Evolutionary conservation across 208 protist species (phyloP), one percentile per base, ranked within the genome.

Genomic region (Wallacemonas rigidus): DNA sequence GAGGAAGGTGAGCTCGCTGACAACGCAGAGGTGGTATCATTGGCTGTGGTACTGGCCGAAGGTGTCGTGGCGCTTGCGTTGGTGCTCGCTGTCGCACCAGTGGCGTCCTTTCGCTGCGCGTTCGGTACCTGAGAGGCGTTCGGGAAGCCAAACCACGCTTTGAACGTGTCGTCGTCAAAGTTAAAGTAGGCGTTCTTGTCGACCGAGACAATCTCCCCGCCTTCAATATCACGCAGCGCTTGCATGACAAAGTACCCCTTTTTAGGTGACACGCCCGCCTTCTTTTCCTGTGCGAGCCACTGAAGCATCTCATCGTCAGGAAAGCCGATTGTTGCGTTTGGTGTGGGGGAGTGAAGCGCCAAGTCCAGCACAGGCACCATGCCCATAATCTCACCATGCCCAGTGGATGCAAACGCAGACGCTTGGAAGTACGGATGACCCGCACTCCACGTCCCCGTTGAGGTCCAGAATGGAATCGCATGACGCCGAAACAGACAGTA

Each of bases 181-280:
- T 93, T 88, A 62, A 95, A 97, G 69, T 85, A 89, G 4, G 85
- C 85, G 68, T 97, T 97, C 65, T 95, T 95, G 76, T 97, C 77
- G 7, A 92, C 87, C 14, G 89, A 83, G 61, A 97, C 81, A 5
- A 91, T 67, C 58, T 94, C 89, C 45, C 89, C 88, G 15, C 72
- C 71, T 47, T 90, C 67, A 73, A 97, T 94, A 61, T 95, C 89
- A n/a, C 85, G 86, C 65, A 93, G 69, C 2, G 92, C 92, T 73
- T 97, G 92, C 85, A 97, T 86, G 15, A 95, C 88, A 79, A 97
- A 94, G 79, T 92, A 95, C 40, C 83, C 80, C 57, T 85, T 89
- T 63, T 88, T 77, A 55, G 65, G 39, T 54, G 77, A 64, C 53
- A 92, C 75, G 17, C 72, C 82, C 4, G 81, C 70, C 69, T 84